Evolutionary conservation across 1,139 yeast species (phyloP).

Genomic region (Yamadazyma sp.): DNA sequence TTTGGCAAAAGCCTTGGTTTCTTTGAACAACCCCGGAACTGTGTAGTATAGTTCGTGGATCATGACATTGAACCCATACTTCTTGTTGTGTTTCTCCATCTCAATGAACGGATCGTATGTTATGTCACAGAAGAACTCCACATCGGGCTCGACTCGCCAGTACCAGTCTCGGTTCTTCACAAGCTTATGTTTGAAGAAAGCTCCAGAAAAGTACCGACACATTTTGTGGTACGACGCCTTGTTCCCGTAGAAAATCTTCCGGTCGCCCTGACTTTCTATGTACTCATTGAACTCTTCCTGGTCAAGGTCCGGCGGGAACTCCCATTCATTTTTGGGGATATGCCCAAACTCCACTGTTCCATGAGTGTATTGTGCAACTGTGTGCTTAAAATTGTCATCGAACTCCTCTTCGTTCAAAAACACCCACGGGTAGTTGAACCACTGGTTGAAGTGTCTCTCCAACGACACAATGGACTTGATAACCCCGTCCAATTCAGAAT

Average conservation of each 20-base stretch:
- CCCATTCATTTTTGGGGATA: conserved; percentile 68
- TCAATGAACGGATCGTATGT: conserved; percentile 88
- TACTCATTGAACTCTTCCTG: conserved; percentile 47
- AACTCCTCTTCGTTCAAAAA: conserved; percentile 81
- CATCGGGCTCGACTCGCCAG: conserved; percentile 94
- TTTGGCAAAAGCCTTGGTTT: conserved; percentile 62
- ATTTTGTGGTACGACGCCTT: conserved; percentile 71
- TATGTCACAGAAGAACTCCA: conserved; percentile 83
- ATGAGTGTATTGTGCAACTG: conserved; percentile 49
- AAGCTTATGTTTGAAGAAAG: conserved; percentile 72
- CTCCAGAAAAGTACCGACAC: conserved; percentile 75
- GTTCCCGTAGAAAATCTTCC: conserved; percentile 79
- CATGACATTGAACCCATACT: conserved; percentile 80
- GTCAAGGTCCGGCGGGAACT: conserved; percentile 37
- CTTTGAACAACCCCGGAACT: conserved; percentile 74
- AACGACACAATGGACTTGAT: conserved; percentile 65
- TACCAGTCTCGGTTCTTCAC: conserved; percentile 77
- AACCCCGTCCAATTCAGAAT: conserved; percentile 70
- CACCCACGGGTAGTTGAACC: conserved; percentile 89
- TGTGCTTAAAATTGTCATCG: conserved; percentile 55
- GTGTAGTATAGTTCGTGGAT: conserved; percentile 76
- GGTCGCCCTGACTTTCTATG: conserved; percentile 72
- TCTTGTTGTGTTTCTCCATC: conserved; percentile 68
- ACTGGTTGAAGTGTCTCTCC: conserved; percentile 85
- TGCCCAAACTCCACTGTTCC: conserved; percentile 69